phyloP scores from a whole-genome alignment of 2,329 filamentous ascomycete species.

The Aspergillus pseudotamarii region DNA sequence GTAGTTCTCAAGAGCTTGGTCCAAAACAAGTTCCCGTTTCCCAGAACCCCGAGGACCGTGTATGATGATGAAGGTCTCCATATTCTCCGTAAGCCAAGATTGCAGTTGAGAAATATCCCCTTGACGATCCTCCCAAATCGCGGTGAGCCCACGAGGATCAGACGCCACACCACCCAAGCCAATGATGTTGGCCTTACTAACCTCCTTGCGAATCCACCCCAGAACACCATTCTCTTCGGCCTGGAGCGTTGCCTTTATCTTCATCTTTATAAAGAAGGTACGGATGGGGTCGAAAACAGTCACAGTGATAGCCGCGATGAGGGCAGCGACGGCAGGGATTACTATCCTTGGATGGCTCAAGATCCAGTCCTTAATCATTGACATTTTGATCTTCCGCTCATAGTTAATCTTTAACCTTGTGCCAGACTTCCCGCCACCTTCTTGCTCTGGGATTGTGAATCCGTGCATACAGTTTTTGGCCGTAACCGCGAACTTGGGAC shows the following conservation, averaged over 20 bases:
- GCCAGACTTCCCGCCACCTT: constrained; percentile 73
- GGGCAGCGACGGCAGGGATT: constrained; percentile 77
- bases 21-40: constrained; percentile 83
- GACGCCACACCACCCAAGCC: constrained; percentile 51
- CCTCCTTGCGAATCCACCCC: constrained; percentile 77
- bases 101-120: constrained; percentile 79
- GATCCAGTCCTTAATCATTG: constrained; percentile 86
- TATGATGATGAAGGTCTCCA: constrained; percentile 90
- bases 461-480: constrained; percentile 93
- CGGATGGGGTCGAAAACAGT: constrained; percentile 92
- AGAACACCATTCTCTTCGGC: constrained; percentile 73
- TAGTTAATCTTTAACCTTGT: constrained; percentile 83
- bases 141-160: constrained; percentile 70
- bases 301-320: constrained; percentile 81
- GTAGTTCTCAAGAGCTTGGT: constrained; percentile 76
- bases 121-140: constrained; percentile 86
- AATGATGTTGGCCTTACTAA: constrained; percentile 48
- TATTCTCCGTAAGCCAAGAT: constrained; percentile 83
- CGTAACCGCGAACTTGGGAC: constrained; percentile 76
- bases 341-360: constrained; percentile 83
- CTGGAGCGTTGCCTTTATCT: constrained; percentile 77
- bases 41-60: constrained; percentile 91
- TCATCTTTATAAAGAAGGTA: constrained; percentile 86
- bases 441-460: constrained; percentile 67
- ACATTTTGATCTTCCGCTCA: constrained; percentile 73